phyloP scores from a whole-genome alignment of 495 filamentous ascomycete species.

The Corynascus novoguineensis region DNA sequence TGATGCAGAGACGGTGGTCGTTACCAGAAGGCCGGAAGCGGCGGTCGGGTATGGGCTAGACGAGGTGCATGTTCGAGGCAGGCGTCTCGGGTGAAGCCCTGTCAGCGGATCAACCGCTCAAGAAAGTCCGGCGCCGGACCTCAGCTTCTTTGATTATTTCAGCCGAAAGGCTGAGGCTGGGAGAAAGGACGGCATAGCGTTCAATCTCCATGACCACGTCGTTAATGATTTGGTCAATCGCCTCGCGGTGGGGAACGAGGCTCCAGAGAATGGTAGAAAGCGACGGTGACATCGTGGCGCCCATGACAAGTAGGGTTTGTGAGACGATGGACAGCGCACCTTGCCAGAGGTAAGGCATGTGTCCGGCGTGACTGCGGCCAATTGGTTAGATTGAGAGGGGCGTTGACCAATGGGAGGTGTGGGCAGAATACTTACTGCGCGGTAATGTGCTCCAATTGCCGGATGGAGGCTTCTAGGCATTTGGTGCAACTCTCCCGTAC shows the following conservation, averaged over 20 bases:
- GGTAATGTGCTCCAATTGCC: constrained; percentile 72
- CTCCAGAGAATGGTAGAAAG: constrained; percentile 63
- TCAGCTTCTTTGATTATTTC: constrained; percentile 79
- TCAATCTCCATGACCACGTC: constrained; percentile 68
- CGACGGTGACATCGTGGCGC: constrained; percentile 73
- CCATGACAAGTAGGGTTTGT: constrained; percentile 75
- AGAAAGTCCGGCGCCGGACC: constrained; percentile 53
- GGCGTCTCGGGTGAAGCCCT: no score
- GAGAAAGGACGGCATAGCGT: constrained; percentile 65
- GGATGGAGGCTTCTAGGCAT: constrained; percentile 74
- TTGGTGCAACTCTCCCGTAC: constrained; percentile 74
- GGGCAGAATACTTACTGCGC: constrained; percentile 56
- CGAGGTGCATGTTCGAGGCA: constrained; percentile 13
- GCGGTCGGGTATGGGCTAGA: constrained; percentile 14
- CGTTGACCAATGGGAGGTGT: constrained; percentile 17
- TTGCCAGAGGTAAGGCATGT: constrained; percentile 84
- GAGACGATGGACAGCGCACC: constrained; percentile 76
- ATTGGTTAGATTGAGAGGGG: constrained; percentile 39
- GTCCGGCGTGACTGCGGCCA: constrained; percentile 63
- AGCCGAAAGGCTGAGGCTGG: constrained; percentile 63
- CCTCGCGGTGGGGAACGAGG: constrained; percentile 46
- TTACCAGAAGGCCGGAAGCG: constrained; percentile 28
- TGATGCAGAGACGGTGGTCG: constrained; percentile 5
- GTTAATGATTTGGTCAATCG: constrained; percentile 68
- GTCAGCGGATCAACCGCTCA: constrained; percentile 37